Evolutionary conservation across 768 basidiomycete genomes (phyloP).

Genomic region (Serendipita vermifera): DNA sequence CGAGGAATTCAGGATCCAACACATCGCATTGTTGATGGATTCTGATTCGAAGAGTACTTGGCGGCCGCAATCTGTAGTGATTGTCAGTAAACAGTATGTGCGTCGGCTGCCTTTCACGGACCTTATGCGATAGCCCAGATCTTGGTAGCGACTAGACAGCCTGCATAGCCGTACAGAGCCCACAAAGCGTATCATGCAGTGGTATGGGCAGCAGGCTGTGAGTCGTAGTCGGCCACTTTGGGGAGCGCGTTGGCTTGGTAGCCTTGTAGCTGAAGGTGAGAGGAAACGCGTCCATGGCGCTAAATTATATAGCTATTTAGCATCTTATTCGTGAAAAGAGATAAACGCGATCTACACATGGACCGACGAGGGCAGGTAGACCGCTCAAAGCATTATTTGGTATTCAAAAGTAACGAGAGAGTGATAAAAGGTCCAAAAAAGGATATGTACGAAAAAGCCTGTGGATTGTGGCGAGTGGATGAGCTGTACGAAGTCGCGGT

Average conservation of each 20-base stretch:
- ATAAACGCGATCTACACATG: slow-evolving; percentile 83
- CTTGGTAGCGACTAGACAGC: slow-evolving; percentile 81
- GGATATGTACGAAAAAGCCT: too few species aligned
- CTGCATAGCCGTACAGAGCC: slow-evolving; percentile 67
- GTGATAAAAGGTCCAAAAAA: too few species aligned
- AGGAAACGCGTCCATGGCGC: slow-evolving; percentile 61
- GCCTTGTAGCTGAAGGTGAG: slow-evolving; percentile 56
- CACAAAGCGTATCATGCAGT: slow-evolving; percentile 55
- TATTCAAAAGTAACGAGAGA: too few species aligned
- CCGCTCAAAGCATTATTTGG: slow-evolving; percentile 79
- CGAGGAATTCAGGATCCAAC: slow-evolving; percentile 87
- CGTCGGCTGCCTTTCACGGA: too few species aligned
- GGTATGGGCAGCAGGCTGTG: slow-evolving; percentile 47
- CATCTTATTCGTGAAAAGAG: too few species aligned
- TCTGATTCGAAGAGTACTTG: slow-evolving; percentile 93
- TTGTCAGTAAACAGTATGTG: neutral
- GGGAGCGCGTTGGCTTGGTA: slow-evolving; percentile 48
- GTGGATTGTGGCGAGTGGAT: too few species aligned
- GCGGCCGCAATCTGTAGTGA: slow-evolving; percentile 75
- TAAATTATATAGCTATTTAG: too few species aligned
- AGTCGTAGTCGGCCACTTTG: slow-evolving; percentile 4
- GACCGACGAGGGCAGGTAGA: slow-evolving; percentile 65
- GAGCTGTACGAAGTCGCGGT: too few species aligned
- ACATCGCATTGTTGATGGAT: slow-evolving; percentile 79
- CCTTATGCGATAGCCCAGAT: slow-evolving; percentile 89